These are phyloP conservation scores for Candida cerambycidarum DNA, from an alignment of 805 yeast species.

Conservation along the genomic window DNA sequence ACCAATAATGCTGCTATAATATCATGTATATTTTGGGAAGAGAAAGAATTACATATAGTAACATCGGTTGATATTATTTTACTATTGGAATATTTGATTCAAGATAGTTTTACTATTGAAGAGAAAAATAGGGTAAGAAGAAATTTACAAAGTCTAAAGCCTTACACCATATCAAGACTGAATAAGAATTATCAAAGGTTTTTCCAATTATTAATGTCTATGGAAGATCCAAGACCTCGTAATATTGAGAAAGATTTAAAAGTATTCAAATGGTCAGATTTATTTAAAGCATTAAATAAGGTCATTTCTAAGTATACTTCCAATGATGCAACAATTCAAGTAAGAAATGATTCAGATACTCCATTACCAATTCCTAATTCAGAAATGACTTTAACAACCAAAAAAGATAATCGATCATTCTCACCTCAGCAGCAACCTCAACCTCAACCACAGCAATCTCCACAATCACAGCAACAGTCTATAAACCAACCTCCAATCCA, in stretches of 20 bases:
- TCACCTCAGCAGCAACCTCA: background rate
- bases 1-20: slow-evolving; percentile 46
- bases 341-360: slow-evolving; percentile 3
- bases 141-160: slow-evolving; percentile 62
- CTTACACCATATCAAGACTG: slow-evolving; percentile 56
- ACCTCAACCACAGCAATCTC: background rate
- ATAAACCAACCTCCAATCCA: slow-evolving; percentile 1
- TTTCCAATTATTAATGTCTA: slow-evolving; percentile 52
- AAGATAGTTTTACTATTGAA: slow-evolving; percentile 56
- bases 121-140: slow-evolving; percentile 71
- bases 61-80: slow-evolving; percentile 66
- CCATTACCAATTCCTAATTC: slow-evolving; percentile 1
- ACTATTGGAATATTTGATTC: slow-evolving; percentile 56
- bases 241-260: slow-evolving; percentile 71
- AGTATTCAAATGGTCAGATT: slow-evolving; percentile 58
- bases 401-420: background rate
- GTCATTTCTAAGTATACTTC: slow-evolving; percentile 57
- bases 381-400: background rate
- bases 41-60: slow-evolving; percentile 46
- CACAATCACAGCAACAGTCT: too few species aligned
- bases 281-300: slow-evolving; percentile 53
- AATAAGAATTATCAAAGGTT: slow-evolving; percentile 30
- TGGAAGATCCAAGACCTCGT: slow-evolving; percentile 63
- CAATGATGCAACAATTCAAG: slow-evolving; percentile 6
- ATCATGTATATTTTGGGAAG: slow-evolving; percentile 60